Percentiles rank a stretch among this genome's conserved stretches.
These are phyloP conservation scores for Gymnopus androsaceus DNA, from an alignment of 1,284 basidiomycete genomes.

Conservation along the genomic window DNA sequence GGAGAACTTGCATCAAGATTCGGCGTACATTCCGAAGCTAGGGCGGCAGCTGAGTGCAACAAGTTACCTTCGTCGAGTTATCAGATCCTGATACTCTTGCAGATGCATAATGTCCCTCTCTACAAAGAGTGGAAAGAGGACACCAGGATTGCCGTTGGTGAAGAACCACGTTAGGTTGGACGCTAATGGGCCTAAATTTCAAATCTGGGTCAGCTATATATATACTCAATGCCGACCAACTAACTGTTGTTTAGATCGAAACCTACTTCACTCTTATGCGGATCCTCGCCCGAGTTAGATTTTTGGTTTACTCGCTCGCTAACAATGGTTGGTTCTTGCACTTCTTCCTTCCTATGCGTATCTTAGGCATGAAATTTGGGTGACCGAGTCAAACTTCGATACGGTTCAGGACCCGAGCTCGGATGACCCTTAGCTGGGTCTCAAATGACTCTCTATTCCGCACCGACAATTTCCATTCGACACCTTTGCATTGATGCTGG, in stretches of 20 bases:
- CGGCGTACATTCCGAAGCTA: constrained; percentile 62
- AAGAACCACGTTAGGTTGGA: constrained; percentile 83
- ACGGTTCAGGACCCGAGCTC: constrained; percentile 75
- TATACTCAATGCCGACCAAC: too few species aligned
- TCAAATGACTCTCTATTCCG: constrained; percentile 95
- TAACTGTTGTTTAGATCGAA: too few species aligned
- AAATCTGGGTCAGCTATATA: too few species aligned
- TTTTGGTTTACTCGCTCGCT: constrained; percentile 77
- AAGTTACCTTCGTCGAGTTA: constrained; percentile 64
- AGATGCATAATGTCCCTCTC: constrained; percentile 81
- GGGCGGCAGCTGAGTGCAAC: constrained; percentile 66
- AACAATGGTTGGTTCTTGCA: constrained; percentile 99
- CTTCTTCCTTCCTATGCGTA: constrained; percentile 94
- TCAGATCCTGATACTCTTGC: constrained; percentile 56
- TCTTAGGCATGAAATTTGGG: constrained; percentile 93
- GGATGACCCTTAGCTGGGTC: constrained; percentile 96
- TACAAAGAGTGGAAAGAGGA: constrained; percentile 88
- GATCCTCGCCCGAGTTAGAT: constrained; percentile 60
- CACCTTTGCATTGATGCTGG: constrained; percentile 90
- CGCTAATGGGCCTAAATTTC: constrained; percentile 78
- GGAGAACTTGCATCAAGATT: constrained; percentile 68
- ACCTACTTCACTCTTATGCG: constrained; percentile 87
- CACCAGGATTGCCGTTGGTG: constrained; percentile 72
- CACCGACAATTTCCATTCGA: constrained; percentile 98
- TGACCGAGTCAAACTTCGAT: constrained; percentile 97